Evolutionary conservation across 345 rosid species (phyloP), one percentile per base, ranked within the genome.

Genomic region (Camelina sativa): DNA sequence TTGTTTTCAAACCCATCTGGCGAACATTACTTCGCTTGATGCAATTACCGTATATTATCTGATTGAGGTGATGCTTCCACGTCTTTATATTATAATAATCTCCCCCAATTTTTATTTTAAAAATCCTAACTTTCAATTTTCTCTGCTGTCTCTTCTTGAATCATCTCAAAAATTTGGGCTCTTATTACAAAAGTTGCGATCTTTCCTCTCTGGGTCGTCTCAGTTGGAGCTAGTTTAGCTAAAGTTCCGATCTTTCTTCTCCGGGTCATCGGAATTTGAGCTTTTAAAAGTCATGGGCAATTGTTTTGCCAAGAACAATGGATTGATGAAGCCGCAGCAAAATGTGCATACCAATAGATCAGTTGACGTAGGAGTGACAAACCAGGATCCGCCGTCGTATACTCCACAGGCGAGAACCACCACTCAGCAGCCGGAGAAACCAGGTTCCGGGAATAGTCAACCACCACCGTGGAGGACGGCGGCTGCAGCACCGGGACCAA

Each of bases 281-380:
- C 40, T 6, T 13, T 34, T 28, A 6, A 28, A 15, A 51, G 62
- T 56, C 54, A 90, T 90, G 93, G 96, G 96, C 52, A 41, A 73
- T 57, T 85, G 96, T 65, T 73, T 84, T 44, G 81, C 77, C 22
- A 84, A 85, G 72, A 88, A 84, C 80, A 55, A 65, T 43, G 64
- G 74, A 20, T 76, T 64, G 48, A 43, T 82, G 25, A 79, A 69
- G 62, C 67, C 79, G n/a, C 61, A 57, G 8, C 61, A 79, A 11
- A 87, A 85, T 67, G 86, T 77, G 23, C 56, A 85, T 30, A 69
- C 64, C 11, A 69, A 7, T 46, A 73, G 76, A 81, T 83, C 89
- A 77, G 82, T 61, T 17, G 74, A 77, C 5, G 55, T 48, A 11
- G 80, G 67, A 69, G 65, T 4, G 7, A 70, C 54, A 7, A 17